phyloP scores from a whole-genome alignment of 257 asterid species.

The Lavandula angustifolia region DNA sequence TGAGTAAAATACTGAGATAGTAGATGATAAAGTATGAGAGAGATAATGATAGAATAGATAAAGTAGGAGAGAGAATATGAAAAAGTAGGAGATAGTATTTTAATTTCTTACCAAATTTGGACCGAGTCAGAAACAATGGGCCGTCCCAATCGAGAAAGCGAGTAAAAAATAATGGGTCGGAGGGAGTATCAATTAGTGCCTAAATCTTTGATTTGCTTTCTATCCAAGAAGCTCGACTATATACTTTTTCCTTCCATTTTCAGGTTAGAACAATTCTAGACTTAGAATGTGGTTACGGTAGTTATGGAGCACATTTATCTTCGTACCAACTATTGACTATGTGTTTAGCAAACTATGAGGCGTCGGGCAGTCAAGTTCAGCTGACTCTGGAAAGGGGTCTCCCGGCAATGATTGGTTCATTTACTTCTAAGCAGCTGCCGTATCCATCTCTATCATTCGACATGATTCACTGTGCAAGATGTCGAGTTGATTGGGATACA shows the following conservation, averaged over 20 bases:
- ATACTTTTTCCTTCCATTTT: slow-evolving; percentile 28
- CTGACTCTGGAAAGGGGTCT: slow-evolving; percentile 97
- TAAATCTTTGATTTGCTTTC: slow-evolving; percentile 8
- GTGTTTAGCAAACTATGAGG: slow-evolving; percentile 92
- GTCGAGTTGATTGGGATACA: slow-evolving; percentile 89
- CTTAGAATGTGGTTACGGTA: slow-evolving; percentile 97
- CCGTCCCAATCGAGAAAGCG: no score
- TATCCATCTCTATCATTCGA: slow-evolving; percentile 94
- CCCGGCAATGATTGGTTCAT: slow-evolving; percentile 96
- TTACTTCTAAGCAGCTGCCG: slow-evolving; percentile 85
- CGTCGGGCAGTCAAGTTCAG: slow-evolving; percentile 99
- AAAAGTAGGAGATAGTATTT: no score
- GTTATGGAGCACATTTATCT: slow-evolving; percentile 91
- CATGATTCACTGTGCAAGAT: slow-evolving; percentile 95
- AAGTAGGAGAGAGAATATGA: no score
- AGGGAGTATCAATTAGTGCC: neutral
- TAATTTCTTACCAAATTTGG: no score
- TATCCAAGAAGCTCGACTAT: neutral
- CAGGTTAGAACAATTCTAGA: slow-evolving; percentile 90
- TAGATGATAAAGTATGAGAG: no score
- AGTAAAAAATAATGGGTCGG: no score
- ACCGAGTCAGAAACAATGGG: no score
- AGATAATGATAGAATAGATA: no score
- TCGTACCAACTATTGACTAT: slow-evolving; percentile 75
- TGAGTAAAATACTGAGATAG: no score